phyloP scores from a whole-genome alignment of 2,329 filamentous ascomycete genomes.

The Calonectria pteridis region DNA sequence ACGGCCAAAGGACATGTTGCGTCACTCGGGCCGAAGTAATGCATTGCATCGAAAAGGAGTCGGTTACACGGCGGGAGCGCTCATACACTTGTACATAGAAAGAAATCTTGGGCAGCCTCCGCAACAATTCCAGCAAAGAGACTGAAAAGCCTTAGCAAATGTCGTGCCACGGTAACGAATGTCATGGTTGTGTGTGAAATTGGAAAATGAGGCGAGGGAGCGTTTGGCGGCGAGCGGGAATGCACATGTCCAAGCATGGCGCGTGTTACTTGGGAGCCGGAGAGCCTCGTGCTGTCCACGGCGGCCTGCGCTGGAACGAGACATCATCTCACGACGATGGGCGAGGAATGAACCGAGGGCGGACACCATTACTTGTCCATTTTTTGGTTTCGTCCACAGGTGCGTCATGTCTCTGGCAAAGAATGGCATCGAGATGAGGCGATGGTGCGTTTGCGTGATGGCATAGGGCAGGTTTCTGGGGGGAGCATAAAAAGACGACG shows the following conservation, averaged over 20 bases:
- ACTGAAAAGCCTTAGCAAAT: constrained; percentile 25
- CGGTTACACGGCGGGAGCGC: constrained; percentile 44
- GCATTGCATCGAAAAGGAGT: constrained; percentile 47
- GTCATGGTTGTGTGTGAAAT: not conserved
- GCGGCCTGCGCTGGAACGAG: constrained; percentile 14
- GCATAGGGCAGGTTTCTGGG: not conserved
- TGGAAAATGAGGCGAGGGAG: not conserved
- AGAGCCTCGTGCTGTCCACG: not conserved
- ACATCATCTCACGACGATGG: not conserved
- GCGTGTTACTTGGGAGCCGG: not conserved
- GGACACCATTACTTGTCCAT: not conserved
- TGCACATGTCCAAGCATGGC: not conserved
- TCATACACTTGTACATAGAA: constrained; percentile 46
- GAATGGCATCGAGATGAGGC: constrained; percentile 11
- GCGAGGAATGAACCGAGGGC: constrained; percentile 3
- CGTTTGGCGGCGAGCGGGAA: not conserved
- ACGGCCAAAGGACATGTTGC: constrained; percentile 32
- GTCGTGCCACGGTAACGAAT: not conserved
- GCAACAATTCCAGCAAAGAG: constrained; percentile 25
- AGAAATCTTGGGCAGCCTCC: constrained; percentile 38
- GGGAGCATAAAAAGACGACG: constrained; percentile 42
- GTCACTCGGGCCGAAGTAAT: constrained; percentile 40
- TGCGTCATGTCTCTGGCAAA: constrained; percentile 8
- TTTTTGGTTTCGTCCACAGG: constrained; percentile 7
- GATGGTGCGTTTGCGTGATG: not conserved